Evolutionary conservation across 1,284 basidiomycete species (phyloP), one percentile per base, ranked within the genome.

Genomic region (Ceratobasidium sp.): DNA sequence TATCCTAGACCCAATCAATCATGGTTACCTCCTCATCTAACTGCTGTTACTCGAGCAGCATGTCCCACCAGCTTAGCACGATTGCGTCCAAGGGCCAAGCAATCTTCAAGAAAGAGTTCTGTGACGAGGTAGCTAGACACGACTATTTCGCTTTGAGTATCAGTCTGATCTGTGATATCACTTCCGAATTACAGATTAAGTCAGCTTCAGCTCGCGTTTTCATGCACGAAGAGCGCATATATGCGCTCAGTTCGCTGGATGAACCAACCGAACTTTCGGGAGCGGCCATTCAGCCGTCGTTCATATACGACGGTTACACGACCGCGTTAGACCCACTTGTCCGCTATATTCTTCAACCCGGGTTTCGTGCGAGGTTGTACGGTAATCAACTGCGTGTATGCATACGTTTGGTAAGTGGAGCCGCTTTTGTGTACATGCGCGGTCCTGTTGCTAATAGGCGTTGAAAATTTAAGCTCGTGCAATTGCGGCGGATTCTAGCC

Each of bases 161-260:
- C 13, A 51, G 49, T 20, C 20, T 20, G 20, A 3, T 7, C 7
- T 15, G 49, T 15, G 5, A 15, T 15, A 15, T 26, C 51, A 13
- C 7, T 40, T 10, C 18, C 20, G 12, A 33, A 18, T n/a, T 23
- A 7, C 23, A 70, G 68, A 56, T 70, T 9, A 42, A 53, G 7
- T 18, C 12, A 3, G 68, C 68, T 15, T 44, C 68, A 39, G 12
- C 51, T 9, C 68, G 68, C 46, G 23, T 42, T 23, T 70, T 55
- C 28, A 33, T 15, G 10, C 68, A 70, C 33, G 68, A 70, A n/a
- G 12, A n/a, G 13, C 68, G 68, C 68, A 70, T 70, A 70, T 56
- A 70, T 26, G 42, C 18, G 12, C 40, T 15, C 2, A 12, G 49
- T 51, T 51, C 20, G 49, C 49, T 20, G 13, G 10, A 2, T 51